Evolutionary conservation across 1,284 basidiomycete species (phyloP).

Genomic region (Meira nashicola): DNA sequence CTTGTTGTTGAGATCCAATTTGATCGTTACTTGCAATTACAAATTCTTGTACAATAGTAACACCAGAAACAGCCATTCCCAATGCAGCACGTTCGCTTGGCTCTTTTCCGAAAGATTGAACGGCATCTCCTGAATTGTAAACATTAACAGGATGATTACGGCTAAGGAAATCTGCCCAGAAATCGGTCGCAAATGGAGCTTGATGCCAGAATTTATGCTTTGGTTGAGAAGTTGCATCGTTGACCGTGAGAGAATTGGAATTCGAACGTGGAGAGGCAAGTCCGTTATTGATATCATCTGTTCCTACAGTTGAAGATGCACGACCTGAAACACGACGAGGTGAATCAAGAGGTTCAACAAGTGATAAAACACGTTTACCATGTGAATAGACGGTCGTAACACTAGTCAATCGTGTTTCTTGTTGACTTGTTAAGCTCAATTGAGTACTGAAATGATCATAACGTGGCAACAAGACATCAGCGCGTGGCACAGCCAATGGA

Average conservation of each 20-base stretch:
- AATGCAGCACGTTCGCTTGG: slow-evolving; percentile 49
- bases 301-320: neutral
- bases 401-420: slow-evolving; percentile 37
- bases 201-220: slow-evolving; percentile 46
- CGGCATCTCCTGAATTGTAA: slow-evolving; percentile 28
- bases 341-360: slow-evolving; percentile 46
- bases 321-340: slow-evolving; percentile 42
- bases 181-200: slow-evolving; percentile 52
- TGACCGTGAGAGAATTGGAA: neutral
- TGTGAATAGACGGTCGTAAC: slow-evolving; percentile 54
- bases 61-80: slow-evolving; percentile 47
- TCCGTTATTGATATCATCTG: neutral
- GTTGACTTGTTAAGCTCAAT: slow-evolving; percentile 43
- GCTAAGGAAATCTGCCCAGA: slow-evolving; percentile 52
- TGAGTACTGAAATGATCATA: slow-evolving; percentile 48
- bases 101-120: slow-evolving; percentile 49
- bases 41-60: slow-evolving; percentile 54
- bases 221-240: slow-evolving; percentile 6
- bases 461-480: slow-evolving; percentile 35
- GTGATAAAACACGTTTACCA: slow-evolving; percentile 47
- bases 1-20: neutral
- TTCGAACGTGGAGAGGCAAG: neutral
- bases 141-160: slow-evolving; percentile 50
- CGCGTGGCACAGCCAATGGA: slow-evolving; percentile 50
- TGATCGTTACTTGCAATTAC: slow-evolving; percentile 43